Conservation (phyloP, 331 rosid species). For the Pyracantha coccinea region DNA sequence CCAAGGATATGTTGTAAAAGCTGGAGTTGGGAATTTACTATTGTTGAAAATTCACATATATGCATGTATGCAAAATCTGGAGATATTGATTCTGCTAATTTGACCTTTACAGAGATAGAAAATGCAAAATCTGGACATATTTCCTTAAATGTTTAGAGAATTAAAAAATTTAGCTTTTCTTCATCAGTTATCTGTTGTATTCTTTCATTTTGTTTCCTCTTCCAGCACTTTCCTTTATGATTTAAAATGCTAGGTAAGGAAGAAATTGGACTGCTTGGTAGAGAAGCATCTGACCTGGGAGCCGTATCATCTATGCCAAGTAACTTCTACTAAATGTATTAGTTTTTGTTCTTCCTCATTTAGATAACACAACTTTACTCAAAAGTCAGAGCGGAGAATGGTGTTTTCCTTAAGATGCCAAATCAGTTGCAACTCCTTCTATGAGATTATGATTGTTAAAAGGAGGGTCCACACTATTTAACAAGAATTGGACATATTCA, state of each 20-base stretch:
- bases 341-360: neutral
- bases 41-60: slow-evolving; percentile 44
- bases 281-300: neutral
- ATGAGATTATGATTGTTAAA: neutral
- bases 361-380: neutral
- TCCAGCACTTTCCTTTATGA: neutral
- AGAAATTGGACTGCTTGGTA: neutral
- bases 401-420: neutral
- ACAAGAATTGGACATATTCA: too few relatives aligned
- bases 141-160: neutral
- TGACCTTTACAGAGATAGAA: slow-evolving; percentile 35
- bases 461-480: neutral
- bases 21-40: slow-evolving; percentile 27
- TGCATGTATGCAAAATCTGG: slow-evolving; percentile 64
- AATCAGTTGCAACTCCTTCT: neutral
- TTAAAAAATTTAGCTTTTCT: neutral
- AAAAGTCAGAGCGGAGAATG: neutral
- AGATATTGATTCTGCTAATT: slow-evolving; percentile 31
- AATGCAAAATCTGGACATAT: neutral
- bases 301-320: neutral
- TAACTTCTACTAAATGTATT: neutral
- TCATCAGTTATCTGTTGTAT: neutral
- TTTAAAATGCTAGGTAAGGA: neutral
- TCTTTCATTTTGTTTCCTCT: neutral
- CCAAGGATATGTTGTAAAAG: slow-evolving; percentile 36